Evolutionary conservation across 2,329 filamentous ascomycete species (phyloP), one percentile per base, ranked within the genome.

Genomic region (Ophiostoma australiae): DNA sequence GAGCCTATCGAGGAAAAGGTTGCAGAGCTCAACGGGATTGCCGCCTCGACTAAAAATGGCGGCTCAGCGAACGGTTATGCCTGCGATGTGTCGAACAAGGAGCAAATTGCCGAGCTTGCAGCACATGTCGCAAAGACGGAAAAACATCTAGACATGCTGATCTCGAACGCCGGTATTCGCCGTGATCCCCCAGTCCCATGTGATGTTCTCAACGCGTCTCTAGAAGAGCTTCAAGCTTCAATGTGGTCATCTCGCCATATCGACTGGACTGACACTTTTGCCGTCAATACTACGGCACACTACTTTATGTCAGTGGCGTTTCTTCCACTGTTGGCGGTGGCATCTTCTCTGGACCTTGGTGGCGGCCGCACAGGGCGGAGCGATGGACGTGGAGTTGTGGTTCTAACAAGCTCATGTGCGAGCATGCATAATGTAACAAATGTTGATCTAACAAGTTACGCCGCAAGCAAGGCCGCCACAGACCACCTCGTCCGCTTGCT

Each of bases 271-370:
- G 87, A 90, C 58, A 87, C 87, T 0, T 94, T 91, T 82, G 86
- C 87, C 72, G 92, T 91, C 27, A 93, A 96, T 74, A 91, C 94
- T 13, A 87, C 91, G 41, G 86, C 85, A 72, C 83, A 88, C 71
- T 91, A 87, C 81, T 91, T 89, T 74, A 83, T 86, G 68, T 89
- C 88, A 0, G 84, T 89, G 68, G 84, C 87, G 0, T 84, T 91
- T 65, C 84, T 88, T 1, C 87, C 89, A 0, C 81, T 90, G 4
- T 82, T 91, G 69, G 84, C 89, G 76, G 83, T 83, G 31, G 81
- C 63, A 35, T 66, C 63, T 11, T 23, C 20, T 5, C 75, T 75
- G 84, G 79, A 83, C 69, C 75, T 71, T 0, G 55, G 58, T 2
- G 37, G 35, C 3, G 71, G 71, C n/a, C 67, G 37, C 13, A 23